Evolutionary conservation across 495 filamentous ascomycete species (phyloP).

Genomic region (Hypomontagnella monticulosa): DNA sequence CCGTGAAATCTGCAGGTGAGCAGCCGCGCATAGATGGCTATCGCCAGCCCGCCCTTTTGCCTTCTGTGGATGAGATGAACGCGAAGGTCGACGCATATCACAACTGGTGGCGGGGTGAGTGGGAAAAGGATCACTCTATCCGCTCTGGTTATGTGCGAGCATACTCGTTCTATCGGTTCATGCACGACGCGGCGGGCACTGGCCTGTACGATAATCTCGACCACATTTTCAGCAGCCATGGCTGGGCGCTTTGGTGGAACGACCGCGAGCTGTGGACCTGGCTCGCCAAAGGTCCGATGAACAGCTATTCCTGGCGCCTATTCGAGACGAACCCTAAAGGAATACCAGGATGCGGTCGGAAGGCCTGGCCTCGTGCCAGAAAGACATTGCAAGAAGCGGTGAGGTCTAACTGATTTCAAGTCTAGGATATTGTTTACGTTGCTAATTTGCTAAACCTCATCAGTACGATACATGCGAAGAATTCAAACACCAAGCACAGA

Average conservation of each 20-base stretch:
- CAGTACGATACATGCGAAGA: slow-evolving; percentile 27
- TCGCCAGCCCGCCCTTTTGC: slow-evolving; percentile 30
- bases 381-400: slow-evolving; percentile 24
- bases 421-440: background rate
- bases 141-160: slow-evolving; percentile 18
- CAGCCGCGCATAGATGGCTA: background rate
- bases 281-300: slow-evolving; percentile 35
- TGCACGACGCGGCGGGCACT: slow-evolving; percentile 42
- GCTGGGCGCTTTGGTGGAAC: slow-evolving; percentile 44
- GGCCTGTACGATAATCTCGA: slow-evolving; percentile 39
- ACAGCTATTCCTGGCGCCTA: slow-evolving; percentile 33
- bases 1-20: background rate
- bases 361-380: slow-evolving; percentile 22
- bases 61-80: slow-evolving; percentile 38
- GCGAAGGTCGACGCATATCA: slow-evolving; percentile 37
- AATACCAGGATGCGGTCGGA: slow-evolving; percentile 28
- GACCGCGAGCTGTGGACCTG: slow-evolving; percentile 41
- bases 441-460: slow-evolving; percentile 5
- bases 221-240: slow-evolving; percentile 23
- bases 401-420: slow-evolving; percentile 12
- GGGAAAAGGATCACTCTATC: slow-evolving; percentile 25
- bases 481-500: slow-evolving; percentile 10
- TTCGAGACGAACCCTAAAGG: slow-evolving; percentile 35
- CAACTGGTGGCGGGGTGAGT: slow-evolving; percentile 34
- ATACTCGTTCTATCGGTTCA: slow-evolving; percentile 35